These are phyloP conservation scores for Hemerocallis citrina DNA, from an alignment of 106 monocot genomes.

Conservation along the genomic window DNA sequence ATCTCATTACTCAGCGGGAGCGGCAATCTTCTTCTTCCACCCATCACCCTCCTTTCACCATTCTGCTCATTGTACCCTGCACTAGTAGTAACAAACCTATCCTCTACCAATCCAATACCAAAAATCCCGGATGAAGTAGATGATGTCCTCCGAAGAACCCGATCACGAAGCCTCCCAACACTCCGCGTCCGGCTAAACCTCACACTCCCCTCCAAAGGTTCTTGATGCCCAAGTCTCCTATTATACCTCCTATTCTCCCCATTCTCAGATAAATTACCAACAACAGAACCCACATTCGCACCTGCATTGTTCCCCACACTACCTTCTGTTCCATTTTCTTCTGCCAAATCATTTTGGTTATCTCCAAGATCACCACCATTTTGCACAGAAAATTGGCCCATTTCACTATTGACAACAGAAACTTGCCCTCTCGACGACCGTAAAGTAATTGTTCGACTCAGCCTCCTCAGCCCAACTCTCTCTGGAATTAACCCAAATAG, in stretches of 20 bases:
- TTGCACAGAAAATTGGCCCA: neutral
- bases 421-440: slow-evolving; percentile 32
- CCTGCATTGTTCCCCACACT: neutral
- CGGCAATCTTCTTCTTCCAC: slow-evolving; percentile 10
- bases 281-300: neutral
- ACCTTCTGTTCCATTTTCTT: slow-evolving; percentile 2
- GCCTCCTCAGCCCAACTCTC: slow-evolving; percentile 28
- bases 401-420: slow-evolving; percentile 17
- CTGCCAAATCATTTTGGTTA: neutral
- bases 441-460: slow-evolving; percentile 34
- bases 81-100: slow-evolving; percentile 7
- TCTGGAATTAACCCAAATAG: slow-evolving; percentile 26
- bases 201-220: slow-evolving; percentile 59
- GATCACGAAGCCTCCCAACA: slow-evolving; percentile 86
- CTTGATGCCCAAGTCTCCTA: slow-evolving; percentile 33
- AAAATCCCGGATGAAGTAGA: slow-evolving; percentile 35
- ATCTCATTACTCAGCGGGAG: slow-evolving; percentile 15
- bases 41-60: slow-evolving; percentile 25
- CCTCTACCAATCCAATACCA: slow-evolving; percentile 26
- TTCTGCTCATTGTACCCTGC: slow-evolving; percentile 7
- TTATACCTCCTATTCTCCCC: slow-evolving; percentile 18
- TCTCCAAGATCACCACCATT: neutral
- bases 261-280: slow-evolving; percentile 10
- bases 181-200: slow-evolving; percentile 80
- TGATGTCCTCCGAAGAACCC: slow-evolving; percentile 75